These are phyloP conservation scores for Ephemerocybe angulata DNA, from an alignment of 768 basidiomycete genomes.

Conservation along the genomic window DNA sequence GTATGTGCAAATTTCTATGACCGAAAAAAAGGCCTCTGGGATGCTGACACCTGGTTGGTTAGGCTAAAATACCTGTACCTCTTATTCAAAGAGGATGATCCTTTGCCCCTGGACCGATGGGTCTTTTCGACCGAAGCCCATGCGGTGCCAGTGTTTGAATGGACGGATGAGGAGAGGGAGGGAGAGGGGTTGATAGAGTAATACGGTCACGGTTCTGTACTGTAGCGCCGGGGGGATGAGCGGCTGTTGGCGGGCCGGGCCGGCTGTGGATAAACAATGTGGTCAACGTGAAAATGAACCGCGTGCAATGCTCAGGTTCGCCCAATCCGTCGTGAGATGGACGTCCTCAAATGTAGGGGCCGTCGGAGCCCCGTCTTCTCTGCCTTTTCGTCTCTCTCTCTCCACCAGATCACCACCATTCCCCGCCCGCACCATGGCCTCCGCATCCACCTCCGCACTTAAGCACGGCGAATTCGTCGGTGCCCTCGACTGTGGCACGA, in stretches of 20 bases:
- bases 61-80: constrained; percentile 74
- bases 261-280: background rate
- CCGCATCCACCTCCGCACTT: constrained; percentile 24
- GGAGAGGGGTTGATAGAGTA: constrained; percentile 24
- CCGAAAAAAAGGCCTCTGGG: background rate
- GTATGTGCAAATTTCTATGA: constrained; percentile 16
- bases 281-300: background rate
- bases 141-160: constrained; percentile 67
- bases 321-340: constrained; percentile 18
- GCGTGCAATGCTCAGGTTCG: constrained; percentile 10
- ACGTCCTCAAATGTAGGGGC: constrained; percentile 13
- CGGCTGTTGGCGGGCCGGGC: background rate
- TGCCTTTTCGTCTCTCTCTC: constrained; percentile 11
- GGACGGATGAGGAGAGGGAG: constrained; percentile 51
- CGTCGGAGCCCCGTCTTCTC: constrained; percentile 7
- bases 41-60: background rate
- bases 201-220: too few relatives aligned
- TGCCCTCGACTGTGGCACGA: constrained; percentile 92
- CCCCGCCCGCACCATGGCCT: constrained; percentile 12
- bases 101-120: constrained; percentile 52
- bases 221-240: background rate
- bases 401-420: constrained; percentile 6
- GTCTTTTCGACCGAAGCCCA: constrained; percentile 74
- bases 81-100: constrained; percentile 62
- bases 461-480: constrained; percentile 83